phyloP scores from a whole-genome alignment of 805 yeast species.

The Nakazawaea holstii region DNA sequence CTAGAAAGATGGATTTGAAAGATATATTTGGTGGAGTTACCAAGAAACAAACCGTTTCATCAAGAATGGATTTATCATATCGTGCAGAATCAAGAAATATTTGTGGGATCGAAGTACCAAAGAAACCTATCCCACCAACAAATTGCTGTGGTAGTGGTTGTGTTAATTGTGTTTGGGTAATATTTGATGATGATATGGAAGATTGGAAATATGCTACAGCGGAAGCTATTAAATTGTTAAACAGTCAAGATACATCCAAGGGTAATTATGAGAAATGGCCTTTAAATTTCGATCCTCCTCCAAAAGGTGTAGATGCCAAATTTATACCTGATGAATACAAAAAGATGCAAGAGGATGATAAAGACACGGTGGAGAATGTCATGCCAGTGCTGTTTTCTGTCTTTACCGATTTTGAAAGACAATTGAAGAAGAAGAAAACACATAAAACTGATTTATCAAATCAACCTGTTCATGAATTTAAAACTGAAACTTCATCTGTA shows the following conservation, averaged over 20 bases:
- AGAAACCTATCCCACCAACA: conserved; percentile 85
- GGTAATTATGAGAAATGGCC: conserved; percentile 55
- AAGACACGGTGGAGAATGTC: conserved; percentile 39
- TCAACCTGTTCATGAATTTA: background rate
- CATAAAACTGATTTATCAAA: background rate
- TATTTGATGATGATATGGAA: conserved; percentile 79
- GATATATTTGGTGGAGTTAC: conserved; percentile 10
- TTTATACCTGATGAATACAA: conserved; percentile 37
- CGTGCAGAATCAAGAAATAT: conserved; percentile 27
- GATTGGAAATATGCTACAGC: conserved; percentile 67
- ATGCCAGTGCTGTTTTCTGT: conserved; percentile 75
- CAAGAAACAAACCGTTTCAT: conserved; percentile 25
- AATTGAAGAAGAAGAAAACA: conserved; percentile 37
- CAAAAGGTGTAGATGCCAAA: conserved; percentile 30
- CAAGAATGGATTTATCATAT: conserved; percentile 31
- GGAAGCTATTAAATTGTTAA: conserved; percentile 45
- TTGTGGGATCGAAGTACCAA: conserved; percentile 75
- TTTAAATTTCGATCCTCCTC: conserved; percentile 53
- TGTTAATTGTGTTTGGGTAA: conserved; percentile 94
- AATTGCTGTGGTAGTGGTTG: conserved; percentile 98
- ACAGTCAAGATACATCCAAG: conserved; percentile 31
- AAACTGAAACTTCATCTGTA: background rate
- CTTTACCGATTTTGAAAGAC: conserved; percentile 79
- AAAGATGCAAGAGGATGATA: conserved; percentile 18
- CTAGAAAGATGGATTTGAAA: background rate